Evolutionary conservation across 1,284 basidiomycete species (phyloP), one percentile per base, ranked within the genome.

Genomic region (Entoloma clypeatum): DNA sequence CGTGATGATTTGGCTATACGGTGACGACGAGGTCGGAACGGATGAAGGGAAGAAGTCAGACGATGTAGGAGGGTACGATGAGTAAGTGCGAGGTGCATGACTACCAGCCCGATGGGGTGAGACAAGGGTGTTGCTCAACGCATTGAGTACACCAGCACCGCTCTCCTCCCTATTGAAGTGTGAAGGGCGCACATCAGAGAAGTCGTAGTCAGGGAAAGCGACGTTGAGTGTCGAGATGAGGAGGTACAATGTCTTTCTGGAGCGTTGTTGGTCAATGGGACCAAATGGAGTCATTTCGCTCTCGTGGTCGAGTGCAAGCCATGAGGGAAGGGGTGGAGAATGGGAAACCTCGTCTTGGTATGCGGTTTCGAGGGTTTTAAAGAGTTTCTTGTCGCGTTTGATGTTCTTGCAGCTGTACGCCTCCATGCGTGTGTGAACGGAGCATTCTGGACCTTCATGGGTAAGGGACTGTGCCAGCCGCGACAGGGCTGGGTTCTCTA

Each of bases 361-460:
- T 27, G 86, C 84, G 51, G 78, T 76, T 62, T 96, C 92, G 67
- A 98, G 84, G 10, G 83, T 74, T 61, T 90, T 93, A 75, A 93
- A 94, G 62, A 97, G 84, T 61, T 90, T 92, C 78, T 94, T 93
- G 75, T 99, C 96, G 60, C 90, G 88, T 53, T 90, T 90, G 64
- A 97, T 87, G 58, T 93, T 88, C 76, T 99, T 99, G 79, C 92
- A 95, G 54, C 89, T 92, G 72, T 98, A 99, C 0, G 92, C 93
- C 65, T 99, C 95, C 62, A 99, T 84, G 52, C 93, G 82, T 26
- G 92, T 94, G 62, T 91, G 84, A 13, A 97, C 90, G 19, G 84
- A 80, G 63, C 91, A 92, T 66, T 96, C 93, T 36, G 89, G 82
- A 4, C 90, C 86, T 49, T 90, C 82, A 62, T 88, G 82, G 7